phyloP scores from a whole-genome alignment of 2,329 filamentous ascomycete species.

The Pochonia chlamydosporia region DNA sequence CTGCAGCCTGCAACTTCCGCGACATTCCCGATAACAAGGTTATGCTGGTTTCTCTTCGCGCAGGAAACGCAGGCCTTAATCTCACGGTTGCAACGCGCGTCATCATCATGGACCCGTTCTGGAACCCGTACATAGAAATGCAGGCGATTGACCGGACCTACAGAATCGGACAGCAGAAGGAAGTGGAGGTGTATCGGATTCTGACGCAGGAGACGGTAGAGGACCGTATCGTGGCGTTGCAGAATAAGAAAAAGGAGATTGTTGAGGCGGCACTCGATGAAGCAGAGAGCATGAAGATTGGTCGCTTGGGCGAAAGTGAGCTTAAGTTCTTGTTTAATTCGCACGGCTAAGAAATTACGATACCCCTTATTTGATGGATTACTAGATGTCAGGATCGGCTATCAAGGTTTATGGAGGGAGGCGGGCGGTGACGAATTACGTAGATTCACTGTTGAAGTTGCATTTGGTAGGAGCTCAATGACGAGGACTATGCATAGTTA shows the following conservation, averaged over 20 bases:
- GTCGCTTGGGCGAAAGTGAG: slow-evolving; percentile 60
- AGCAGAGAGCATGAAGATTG: slow-evolving; percentile 58
- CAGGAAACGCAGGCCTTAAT: slow-evolving; percentile 82
- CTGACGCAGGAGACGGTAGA: slow-evolving; percentile 76
- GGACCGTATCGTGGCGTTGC: slow-evolving; percentile 74
- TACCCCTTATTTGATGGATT: too few species aligned
- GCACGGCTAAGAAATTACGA: slow-evolving; percentile 1
- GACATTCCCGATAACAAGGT: slow-evolving; percentile 60
- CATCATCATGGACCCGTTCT: slow-evolving; percentile 88
- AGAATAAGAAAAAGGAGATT: slow-evolving; percentile 70
- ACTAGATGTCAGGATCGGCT: too few species aligned
- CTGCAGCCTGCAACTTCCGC: slow-evolving; percentile 60
- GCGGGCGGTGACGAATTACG: too few species aligned
- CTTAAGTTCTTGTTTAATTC: slow-evolving; percentile 61
- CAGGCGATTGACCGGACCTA: slow-evolving; percentile 88
- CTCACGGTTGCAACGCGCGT: slow-evolving; percentile 77
- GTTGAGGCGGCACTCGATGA: slow-evolving; percentile 79
- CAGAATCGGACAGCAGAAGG: slow-evolving; percentile 71
- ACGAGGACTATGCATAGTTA: too few species aligned
- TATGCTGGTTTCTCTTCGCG: slow-evolving; percentile 75
- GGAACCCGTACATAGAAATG: slow-evolving; percentile 90
- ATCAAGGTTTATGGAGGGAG: too few species aligned
- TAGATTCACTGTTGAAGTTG: too few species aligned
- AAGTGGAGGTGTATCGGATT: slow-evolving; percentile 76
- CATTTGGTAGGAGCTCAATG: too few species aligned